These are phyloP conservation scores for Fusarium euwallaceae DNA, from an alignment of 2,329 filamentous ascomycete species.

Conservation along the genomic window DNA sequence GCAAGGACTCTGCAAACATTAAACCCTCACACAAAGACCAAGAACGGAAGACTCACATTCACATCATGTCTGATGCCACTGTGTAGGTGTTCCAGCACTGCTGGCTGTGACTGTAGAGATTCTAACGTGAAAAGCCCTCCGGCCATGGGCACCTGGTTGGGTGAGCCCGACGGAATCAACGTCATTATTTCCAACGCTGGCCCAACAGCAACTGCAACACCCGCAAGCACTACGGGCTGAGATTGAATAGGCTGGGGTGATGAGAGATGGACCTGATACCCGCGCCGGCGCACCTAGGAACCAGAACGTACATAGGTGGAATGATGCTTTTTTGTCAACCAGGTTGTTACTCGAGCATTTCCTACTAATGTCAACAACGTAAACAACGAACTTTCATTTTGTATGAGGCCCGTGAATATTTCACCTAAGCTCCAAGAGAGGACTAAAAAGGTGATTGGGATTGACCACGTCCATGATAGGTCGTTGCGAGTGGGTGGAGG, in stretches of 20 bases:
- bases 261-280: slow-evolving; percentile 29
- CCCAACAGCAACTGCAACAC: background rate
- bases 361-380: slow-evolving; percentile 22
- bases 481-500: background rate
- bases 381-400: slow-evolving; percentile 12
- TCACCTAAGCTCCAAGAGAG: background rate
- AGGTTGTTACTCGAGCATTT: slow-evolving; percentile 21
- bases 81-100: background rate
- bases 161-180: slow-evolving; percentile 18
- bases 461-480: background rate
- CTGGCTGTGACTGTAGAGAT: background rate
- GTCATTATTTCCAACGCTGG: slow-evolving; percentile 22
- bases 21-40: background rate
- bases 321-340: background rate
- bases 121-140: slow-evolving; percentile 17
- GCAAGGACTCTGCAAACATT: background rate
- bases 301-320: slow-evolving; percentile 26
- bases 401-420: slow-evolving; percentile 11
- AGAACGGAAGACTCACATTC: background rate
- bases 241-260: background rate
- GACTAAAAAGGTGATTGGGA: background rate
- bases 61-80: slow-evolving; percentile 22
- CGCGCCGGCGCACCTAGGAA: slow-evolving; percentile 34
- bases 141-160: background rate
- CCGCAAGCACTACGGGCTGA: background rate